phyloP scores from a whole-genome alignment of 1,284 basidiomycete species.

The Cutaneotrichosporon sp. region DNA sequence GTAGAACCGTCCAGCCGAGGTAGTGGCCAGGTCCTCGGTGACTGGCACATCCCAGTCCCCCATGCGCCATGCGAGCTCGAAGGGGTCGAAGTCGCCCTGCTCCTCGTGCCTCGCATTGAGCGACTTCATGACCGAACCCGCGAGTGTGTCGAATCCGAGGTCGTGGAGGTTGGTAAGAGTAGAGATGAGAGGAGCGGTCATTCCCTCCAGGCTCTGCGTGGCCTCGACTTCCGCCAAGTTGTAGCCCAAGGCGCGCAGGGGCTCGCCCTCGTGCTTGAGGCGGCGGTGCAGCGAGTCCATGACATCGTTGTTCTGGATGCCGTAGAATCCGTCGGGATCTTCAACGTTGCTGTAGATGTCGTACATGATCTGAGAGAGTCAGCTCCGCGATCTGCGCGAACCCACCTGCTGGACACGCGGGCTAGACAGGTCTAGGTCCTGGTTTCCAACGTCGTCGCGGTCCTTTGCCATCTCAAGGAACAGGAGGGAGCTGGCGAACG shows the following conservation, averaged over 20 bases:
- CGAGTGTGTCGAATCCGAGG: conserved; percentile 83
- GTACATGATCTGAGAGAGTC: conserved; percentile 64
- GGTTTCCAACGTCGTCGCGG: conserved; percentile 26
- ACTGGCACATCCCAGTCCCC: conserved; percentile 90
- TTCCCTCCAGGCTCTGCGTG: conserved; percentile 17
- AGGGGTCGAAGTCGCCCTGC: conserved; percentile 54
- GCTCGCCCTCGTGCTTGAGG: conserved; percentile 88
- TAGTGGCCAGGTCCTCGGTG: conserved; percentile 17
- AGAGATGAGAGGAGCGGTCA: conserved; percentile 49
- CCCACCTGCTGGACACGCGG: conserved; percentile 40
- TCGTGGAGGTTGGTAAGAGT: conserved; percentile 74
- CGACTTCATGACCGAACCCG: conserved; percentile 53
- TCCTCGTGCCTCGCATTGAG: conserved; percentile 5
- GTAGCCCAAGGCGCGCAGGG: conserved; percentile 85
- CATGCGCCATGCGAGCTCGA: conserved; percentile 84
- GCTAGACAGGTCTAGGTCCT: conserved; percentile 23
- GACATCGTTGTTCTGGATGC: conserved; percentile 75
- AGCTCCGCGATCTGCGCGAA: not conserved
- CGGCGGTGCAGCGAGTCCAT: conserved; percentile 75
- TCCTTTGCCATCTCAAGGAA: conserved; percentile 82
- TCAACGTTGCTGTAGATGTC: conserved; percentile 92
- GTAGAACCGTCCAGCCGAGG: conserved; percentile 66
- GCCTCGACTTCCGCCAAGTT: conserved; percentile 82
- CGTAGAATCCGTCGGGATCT: conserved; percentile 97
- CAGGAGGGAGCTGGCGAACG: conserved; percentile 84